These are phyloP conservation scores for Citrullus amarus DNA, from an alignment of 306 rosid species.

Conservation along the genomic window DNA sequence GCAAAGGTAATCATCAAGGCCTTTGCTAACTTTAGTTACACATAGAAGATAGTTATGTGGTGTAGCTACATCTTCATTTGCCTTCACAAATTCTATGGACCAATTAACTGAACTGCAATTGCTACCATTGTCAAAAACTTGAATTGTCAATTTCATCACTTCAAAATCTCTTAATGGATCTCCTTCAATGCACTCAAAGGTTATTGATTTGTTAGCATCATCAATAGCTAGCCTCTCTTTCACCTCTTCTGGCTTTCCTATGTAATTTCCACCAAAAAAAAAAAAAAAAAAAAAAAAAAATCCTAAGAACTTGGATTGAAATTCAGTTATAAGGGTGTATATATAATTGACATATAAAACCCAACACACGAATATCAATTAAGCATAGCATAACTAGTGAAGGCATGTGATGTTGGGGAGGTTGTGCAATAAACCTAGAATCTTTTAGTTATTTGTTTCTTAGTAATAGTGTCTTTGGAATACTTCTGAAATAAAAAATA, in stretches of 20 bases:
- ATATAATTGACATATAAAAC: too few relatives aligned
- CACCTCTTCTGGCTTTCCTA: background rate
- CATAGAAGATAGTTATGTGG: background rate
- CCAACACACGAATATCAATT: background rate
- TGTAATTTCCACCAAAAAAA: background rate
- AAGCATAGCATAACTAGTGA: too few relatives aligned
- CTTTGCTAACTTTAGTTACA: background rate
- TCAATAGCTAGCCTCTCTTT: background rate
- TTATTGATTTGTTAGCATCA: background rate
- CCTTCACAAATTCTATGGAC: background rate
- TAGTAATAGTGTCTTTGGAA: too few relatives aligned
- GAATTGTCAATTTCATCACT: background rate
- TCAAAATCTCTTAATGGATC: background rate
- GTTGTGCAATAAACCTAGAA: too few relatives aligned
- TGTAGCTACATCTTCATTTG: background rate
- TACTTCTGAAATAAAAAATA: too few relatives aligned
- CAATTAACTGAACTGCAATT: background rate
- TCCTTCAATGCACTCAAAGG: background rate
- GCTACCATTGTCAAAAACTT: background rate
- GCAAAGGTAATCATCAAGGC: background rate
- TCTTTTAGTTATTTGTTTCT: too few relatives aligned
- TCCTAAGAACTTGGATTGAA: background rate
- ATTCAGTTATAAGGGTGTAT: background rate
- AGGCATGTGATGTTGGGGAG: too few relatives aligned
- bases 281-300: too few relatives aligned